A percentile compares a stretch with the other conserved stretches of the same genome.
Evolutionary conservation across 2,329 filamentous ascomycete species (phyloP).

Genomic region (Aspergillus aculeatinus): DNA sequence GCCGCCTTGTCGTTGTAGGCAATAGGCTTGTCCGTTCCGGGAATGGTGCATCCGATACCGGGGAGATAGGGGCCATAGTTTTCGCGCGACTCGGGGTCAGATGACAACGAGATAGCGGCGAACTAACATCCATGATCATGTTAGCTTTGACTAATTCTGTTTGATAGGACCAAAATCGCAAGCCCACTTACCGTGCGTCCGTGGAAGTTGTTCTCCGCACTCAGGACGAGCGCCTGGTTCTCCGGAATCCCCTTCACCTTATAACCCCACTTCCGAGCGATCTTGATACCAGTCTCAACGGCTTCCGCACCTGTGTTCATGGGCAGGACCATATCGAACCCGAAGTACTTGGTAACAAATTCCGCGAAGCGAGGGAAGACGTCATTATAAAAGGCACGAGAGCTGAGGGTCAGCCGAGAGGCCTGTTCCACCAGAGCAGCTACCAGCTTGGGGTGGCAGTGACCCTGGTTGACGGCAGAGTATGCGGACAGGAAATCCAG

Average conservation of each 20-base stretch:
- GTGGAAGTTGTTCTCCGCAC: conserved; percentile 90
- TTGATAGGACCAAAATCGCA: background rate
- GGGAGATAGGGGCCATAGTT: conserved; percentile 97
- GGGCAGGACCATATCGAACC: conserved; percentile 95
- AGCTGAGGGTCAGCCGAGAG: conserved; percentile 83
- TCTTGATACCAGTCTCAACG: conserved; percentile 92
- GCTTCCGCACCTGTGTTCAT: conserved; percentile 99
- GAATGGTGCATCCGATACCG: conserved; percentile 74
- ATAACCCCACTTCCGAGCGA: conserved; percentile 97
- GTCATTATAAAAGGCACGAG: conserved; percentile 95
- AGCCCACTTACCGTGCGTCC: conserved; percentile 73
- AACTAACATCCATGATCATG: conserved; percentile 57
- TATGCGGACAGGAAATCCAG: conserved; percentile 98
- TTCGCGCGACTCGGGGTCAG: conserved; percentile 89
- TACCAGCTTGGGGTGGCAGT: conserved; percentile 95
- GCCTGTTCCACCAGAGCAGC: conserved; percentile 89
- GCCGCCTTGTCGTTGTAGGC: conserved; percentile 83
- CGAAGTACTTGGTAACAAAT: conserved; percentile 84
- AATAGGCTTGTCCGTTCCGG: conserved; percentile 73
- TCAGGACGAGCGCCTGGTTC: conserved; percentile 80
- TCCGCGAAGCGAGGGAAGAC: conserved; percentile 95
- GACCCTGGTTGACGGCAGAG: conserved; percentile 95
- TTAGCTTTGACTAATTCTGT: background rate
- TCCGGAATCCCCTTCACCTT: conserved; percentile 88
- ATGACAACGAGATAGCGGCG: conserved; percentile 91